phyloP scores from a whole-genome alignment of 2,329 filamentous ascomycete species.

The Beauveria rudraprayagi region DNA sequence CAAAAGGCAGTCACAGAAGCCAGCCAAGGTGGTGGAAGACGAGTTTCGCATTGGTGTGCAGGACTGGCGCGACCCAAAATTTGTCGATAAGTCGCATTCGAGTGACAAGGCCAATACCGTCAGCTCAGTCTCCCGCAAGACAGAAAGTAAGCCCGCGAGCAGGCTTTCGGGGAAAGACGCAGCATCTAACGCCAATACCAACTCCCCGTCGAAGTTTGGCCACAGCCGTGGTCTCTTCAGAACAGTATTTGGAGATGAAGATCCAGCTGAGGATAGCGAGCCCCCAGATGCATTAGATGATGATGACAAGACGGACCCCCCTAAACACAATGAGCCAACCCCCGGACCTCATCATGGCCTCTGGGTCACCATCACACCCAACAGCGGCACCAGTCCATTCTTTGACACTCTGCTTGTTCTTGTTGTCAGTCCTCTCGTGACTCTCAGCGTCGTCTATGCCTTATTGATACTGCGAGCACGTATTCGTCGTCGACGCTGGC shows the following conservation, averaged over 20 bases:
- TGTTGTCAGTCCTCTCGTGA: conserved; percentile 90
- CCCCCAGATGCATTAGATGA: conserved; percentile 17
- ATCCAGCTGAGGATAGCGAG: conserved; percentile 13
- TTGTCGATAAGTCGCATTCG: conserved; percentile 21
- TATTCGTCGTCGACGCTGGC: conserved; percentile 83
- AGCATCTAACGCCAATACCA: not conserved
- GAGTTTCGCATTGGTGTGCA: conserved; percentile 77
- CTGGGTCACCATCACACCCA: conserved; percentile 94
- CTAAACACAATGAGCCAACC: conserved; percentile 14
- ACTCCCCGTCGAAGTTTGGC: conserved; percentile 13
- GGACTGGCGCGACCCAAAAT: conserved; percentile 74
- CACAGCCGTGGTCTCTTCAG: conserved; percentile 31
- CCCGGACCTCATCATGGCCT: conserved; percentile 56
- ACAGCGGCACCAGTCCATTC: conserved; percentile 83
- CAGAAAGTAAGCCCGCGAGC: conserved; percentile 2
- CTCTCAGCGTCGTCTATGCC: conserved; percentile 85
- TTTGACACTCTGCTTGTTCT: conserved; percentile 94
- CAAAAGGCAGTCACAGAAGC: conserved; percentile 22
- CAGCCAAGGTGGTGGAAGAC: conserved; percentile 36
- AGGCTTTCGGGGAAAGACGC: conserved; percentile 2
- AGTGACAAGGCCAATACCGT: conserved; percentile 12
- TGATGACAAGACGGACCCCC: conserved; percentile 16
- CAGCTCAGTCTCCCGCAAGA: conserved; percentile 1
- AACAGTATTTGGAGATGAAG: conserved; percentile 42
- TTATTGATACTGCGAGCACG: conserved; percentile 79